phyloP scores from a whole-genome alignment of 139 green algal genomes.

The Microglena sp. region DNA sequence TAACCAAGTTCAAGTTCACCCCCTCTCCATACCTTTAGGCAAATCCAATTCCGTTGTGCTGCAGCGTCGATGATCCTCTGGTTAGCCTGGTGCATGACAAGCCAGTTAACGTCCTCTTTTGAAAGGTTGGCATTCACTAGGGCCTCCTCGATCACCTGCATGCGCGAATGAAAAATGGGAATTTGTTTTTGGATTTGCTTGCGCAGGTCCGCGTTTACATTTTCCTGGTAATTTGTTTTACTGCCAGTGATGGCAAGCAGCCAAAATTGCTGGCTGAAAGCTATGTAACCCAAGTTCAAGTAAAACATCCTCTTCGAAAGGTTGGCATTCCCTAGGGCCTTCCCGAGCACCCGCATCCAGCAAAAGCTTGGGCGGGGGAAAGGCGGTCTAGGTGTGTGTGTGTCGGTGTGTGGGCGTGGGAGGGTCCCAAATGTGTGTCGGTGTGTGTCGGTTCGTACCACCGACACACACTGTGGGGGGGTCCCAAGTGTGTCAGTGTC shows the following conservation, averaged over 20 bases:
- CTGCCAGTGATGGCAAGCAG: neutral
- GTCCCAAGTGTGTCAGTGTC: neutral
- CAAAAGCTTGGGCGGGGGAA: no score
- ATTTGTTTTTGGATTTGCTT: no score
- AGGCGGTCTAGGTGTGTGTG: neutral
- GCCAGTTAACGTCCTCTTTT: constrained; percentile 70
- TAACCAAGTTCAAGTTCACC: no score
- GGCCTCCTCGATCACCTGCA: constrained; percentile 64
- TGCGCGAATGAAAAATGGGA: neutral
- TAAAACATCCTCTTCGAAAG: no score
- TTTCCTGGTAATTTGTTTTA: neutral
- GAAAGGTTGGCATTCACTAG: constrained; percentile 60
- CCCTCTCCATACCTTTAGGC: no score
- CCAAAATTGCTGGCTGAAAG: neutral
- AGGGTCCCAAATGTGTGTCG: neutral
- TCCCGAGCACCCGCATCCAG: no score
- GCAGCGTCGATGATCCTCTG: constrained; percentile 91
- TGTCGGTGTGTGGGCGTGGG: neutral
- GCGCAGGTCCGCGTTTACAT: no score
- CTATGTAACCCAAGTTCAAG: no score
- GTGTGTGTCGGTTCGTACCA: neutral
- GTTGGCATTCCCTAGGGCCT: no score
- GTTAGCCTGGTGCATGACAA: constrained; percentile 95
- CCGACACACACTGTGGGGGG: neutral
- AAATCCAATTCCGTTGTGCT: no score